phyloP scores from a whole-genome alignment of 1,139 yeast genomes.

The Pichia terricola region DNA sequence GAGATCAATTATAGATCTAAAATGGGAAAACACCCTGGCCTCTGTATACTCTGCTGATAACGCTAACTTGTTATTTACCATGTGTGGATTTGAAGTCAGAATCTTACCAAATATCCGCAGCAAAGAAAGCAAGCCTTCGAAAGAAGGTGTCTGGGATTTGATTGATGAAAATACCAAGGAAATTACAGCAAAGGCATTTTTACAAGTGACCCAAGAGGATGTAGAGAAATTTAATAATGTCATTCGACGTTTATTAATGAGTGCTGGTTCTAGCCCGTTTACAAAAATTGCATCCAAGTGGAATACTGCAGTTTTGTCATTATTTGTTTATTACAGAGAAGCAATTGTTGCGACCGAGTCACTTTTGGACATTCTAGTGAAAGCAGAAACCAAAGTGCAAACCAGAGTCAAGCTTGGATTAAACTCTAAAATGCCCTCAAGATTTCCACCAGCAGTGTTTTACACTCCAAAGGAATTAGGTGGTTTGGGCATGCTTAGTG shows the following conservation, averaged over 20 bases:
- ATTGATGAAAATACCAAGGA: slow-evolving; percentile 65
- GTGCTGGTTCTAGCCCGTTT: slow-evolving; percentile 93
- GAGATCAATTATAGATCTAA: slow-evolving; percentile 55
- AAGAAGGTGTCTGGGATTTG: slow-evolving; percentile 91
- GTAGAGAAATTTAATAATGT: slow-evolving; percentile 75
- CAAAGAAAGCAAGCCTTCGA: slow-evolving; percentile 27
- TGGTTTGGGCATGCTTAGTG: slow-evolving; percentile 96
- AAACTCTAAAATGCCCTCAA: slow-evolving; percentile 95
- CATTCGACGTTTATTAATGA: slow-evolving; percentile 84
- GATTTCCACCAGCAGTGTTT: slow-evolving; percentile 98
- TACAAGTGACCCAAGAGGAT: slow-evolving; percentile 76
- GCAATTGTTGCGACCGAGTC: slow-evolving; percentile 82
- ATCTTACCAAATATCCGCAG: slow-evolving; percentile 67
- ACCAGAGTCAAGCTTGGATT: slow-evolving; percentile 91
- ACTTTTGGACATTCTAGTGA: slow-evolving; percentile 72
- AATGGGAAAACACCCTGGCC: slow-evolving; percentile 76
- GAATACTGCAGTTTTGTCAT: slow-evolving; percentile 85
- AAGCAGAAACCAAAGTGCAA: slow-evolving; percentile 89
- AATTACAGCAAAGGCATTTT: slow-evolving; percentile 79
- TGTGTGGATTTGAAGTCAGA: slow-evolving; percentile 94
- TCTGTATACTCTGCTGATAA: slow-evolving; percentile 88
- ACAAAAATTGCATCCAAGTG: slow-evolving; percentile 92
- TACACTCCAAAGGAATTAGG: slow-evolving; percentile 97
- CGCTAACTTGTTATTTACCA: slow-evolving; percentile 75
- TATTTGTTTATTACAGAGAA: slow-evolving; percentile 86